Evolutionary conservation across 768 basidiomycete species (phyloP), one percentile per base, ranked within the genome.

Genomic region (Antrodiella citrinella): DNA sequence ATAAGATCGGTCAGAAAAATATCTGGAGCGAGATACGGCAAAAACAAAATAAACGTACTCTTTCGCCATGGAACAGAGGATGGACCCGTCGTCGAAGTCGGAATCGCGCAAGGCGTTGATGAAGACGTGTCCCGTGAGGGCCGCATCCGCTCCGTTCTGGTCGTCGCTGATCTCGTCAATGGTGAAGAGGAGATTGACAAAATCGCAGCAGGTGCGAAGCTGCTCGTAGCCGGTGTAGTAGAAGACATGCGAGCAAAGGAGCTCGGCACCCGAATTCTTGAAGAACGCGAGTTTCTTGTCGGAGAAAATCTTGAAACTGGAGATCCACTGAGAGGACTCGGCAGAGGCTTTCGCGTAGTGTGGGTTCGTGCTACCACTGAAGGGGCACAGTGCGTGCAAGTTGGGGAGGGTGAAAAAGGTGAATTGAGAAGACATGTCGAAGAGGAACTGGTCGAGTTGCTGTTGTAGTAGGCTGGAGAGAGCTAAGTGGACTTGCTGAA

Each of bases 81-180:
- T 67, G n/a, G 80, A 79, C 51, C 70, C 69, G 57, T 84, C 78
- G 45, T 77, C 68, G 73, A 72, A 80, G 21, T 69, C 60, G 11
- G 73, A 62, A 53, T 81, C 68, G 53, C 64, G 68, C 71, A 84
- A 71, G 10, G 75, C 75, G 50, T 76, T 71, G 45, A 78, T 64
- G 54, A 78, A 77, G 20, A 74, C 68, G 44, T 73, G 67, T 15
- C 79, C 77, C 23, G 78, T 82, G 21, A 66, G 66, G 40, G 69
- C 69, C 38, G 80, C 82, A 44, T 77, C 82, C 48, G 65, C 64
- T 22, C 75, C 77, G 58, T 67, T 73, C 61, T 83, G 82, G 51
- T 82, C 81, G 54, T 84, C 81, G 61, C 79, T 82, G 48, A 82
- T 72, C 63, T 84, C 82, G 62, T 85, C 84, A 45, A 83, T 70